Evolutionary conservation across 2,329 filamentous ascomycete species (phyloP), one percentile per base, ranked within the genome.

Genomic region (Metarhizium rileyi): DNA sequence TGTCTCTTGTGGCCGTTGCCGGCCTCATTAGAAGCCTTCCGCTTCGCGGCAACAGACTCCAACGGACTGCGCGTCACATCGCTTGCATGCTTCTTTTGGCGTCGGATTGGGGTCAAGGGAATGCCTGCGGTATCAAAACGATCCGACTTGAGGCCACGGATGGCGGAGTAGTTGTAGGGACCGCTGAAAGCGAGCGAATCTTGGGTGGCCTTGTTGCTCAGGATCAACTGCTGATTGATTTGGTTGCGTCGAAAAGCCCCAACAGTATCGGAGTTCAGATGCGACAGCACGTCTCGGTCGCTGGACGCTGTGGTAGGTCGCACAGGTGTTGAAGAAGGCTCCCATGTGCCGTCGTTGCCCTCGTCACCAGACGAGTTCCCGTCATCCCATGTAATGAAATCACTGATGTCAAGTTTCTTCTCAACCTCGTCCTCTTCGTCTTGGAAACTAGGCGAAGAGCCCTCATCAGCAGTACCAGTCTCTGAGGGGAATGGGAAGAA

Each of bases 221-320:
- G 65, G 51, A 81, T 78, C 52, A 81, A 69, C 57, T 80, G 75
- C 61, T 79, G 75, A 61, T 80, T 78, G 71, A 72, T 81, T 62
- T 79, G 81, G 64, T 79, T 83, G 55, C 73, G 80, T 50, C 86
- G 86, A 73, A 93, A 94, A 1, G 87, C 85, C 35, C 86, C 86
- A 33, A 93, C 86, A 14, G 84, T 80, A 50, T 83, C 78, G 8
- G 75, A 67, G 51, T 80, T 79, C 56, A 81, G 78, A 59, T 85
- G 81, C 36, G 90, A 80, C 10, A 67, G 62, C 8, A 71, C 62
- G 35, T 73, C 68, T 18, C 65, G 63, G 54, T 80, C 73, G 59
- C 72, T 72, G 27, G 68, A 66, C 35, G 72, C 66, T 33, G 74
- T 75, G n/a, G 66, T 68, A 26, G 72, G 71, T 20, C 76, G 73